Percentiles rank a stretch among this genome's conserved stretches.
Evolutionary conservation across 148 eudicot genomes (phyloP).

Genomic region (Silene latifolia): DNA sequence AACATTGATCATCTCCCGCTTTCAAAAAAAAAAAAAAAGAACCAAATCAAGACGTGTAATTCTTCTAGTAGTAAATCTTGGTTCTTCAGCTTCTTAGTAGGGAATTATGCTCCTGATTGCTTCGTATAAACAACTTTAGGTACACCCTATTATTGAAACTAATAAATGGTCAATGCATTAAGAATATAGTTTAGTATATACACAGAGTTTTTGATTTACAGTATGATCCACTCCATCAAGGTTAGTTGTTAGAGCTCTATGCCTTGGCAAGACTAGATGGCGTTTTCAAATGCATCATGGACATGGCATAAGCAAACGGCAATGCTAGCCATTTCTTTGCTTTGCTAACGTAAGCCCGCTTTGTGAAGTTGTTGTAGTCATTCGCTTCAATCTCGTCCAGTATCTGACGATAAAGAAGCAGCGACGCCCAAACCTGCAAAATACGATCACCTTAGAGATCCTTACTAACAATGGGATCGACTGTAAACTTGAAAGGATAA

Average conservation of each 20-base stretch:
- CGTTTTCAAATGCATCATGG: constrained; percentile 54
- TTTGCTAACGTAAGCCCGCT: constrained; percentile 85
- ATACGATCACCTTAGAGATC: neutral
- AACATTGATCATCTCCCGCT: too few species aligned
- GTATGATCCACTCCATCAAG: constrained; percentile 6
- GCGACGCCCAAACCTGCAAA: constrained; percentile 91
- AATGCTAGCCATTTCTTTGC: constrained; percentile 74
- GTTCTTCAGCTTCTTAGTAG: too few species aligned
- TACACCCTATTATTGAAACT: constrained; percentile 1
- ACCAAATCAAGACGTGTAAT: too few species aligned
- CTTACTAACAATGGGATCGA: neutral
- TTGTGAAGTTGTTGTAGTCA: constrained; percentile 90
- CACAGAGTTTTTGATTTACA: constrained; percentile 22
- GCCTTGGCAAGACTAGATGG: constrained; percentile 40
- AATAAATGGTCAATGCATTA: constrained; percentile 23
- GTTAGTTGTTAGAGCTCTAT: constrained; percentile 18
- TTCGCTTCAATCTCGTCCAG: constrained; percentile 93
- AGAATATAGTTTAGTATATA: constrained; percentile 21
- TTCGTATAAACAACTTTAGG: neutral
- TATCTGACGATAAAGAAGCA: constrained; percentile 79
- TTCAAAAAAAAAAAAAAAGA: too few species aligned
- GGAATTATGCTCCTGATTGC: too few species aligned
- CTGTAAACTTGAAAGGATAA: neutral
- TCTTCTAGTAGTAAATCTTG: too few species aligned
- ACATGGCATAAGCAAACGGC: constrained; percentile 72